A percentile compares a stretch with the other conserved stretches of the same genome.
Conservation (phyloP, 1,284 basidiomycete genomes). For the Microbotryum intermedium region DNA sequence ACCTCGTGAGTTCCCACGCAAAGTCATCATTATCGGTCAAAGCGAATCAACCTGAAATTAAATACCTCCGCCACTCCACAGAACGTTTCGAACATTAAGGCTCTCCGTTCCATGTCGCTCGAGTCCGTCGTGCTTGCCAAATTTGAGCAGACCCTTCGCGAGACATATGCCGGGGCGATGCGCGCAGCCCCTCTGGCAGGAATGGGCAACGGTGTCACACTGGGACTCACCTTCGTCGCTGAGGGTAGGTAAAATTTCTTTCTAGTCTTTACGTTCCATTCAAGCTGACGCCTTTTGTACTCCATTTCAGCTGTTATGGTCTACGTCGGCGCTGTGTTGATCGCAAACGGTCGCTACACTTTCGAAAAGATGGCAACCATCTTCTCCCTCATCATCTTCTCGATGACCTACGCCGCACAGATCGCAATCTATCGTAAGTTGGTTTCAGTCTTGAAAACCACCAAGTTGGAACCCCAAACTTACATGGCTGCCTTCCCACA, state of each 20-base stretch:
- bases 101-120: conserved; percentile 83
- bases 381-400: conserved; percentile 85
- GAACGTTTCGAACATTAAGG: conserved; percentile 76
- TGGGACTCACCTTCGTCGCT: conserved; percentile 73
- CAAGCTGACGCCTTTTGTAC: not conserved
- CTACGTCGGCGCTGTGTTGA: conserved; percentile 76
- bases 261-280: not conserved
- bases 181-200: conserved; percentile 73
- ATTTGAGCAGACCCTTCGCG: conserved; percentile 56
- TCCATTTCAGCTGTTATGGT: conserved; percentile 61
- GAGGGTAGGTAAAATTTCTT: conserved; percentile 46
- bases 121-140: conserved; percentile 61
- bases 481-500: not conserved
- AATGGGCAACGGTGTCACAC: conserved; percentile 69
- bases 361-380: conserved; percentile 83
- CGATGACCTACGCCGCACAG: conserved; percentile 81
- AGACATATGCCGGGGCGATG: conserved; percentile 60
- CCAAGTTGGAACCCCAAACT: not conserved
- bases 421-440: conserved; percentile 77
- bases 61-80: conserved; percentile 33
- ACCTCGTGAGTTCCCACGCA: conserved; percentile 11
- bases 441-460: not conserved
- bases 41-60: not conserved
- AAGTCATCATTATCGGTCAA: not conserved
- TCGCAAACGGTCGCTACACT: conserved; percentile 68